These are phyloP conservation scores for Lasiodiplodia citricola DNA, from an alignment of 2,329 filamentous ascomycete species.

Conservation along the genomic window DNA sequence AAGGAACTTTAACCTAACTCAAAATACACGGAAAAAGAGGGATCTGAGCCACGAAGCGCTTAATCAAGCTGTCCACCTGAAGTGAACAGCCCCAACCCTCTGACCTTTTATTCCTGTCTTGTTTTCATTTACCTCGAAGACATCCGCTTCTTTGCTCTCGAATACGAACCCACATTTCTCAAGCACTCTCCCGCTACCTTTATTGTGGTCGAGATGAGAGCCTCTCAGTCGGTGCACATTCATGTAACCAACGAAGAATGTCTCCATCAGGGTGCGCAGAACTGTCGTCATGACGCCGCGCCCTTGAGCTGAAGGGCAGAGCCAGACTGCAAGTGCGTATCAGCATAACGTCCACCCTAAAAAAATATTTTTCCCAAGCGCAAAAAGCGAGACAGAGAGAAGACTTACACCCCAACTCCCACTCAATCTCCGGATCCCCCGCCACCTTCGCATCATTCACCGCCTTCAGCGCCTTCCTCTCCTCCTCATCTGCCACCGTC, in stretches of 20 bases:
- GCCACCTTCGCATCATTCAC: background rate
- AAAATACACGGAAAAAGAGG: background rate
- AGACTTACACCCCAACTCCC: background rate
- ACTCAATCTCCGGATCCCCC: background rate
- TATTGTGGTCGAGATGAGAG: background rate
- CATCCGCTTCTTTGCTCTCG: background rate
- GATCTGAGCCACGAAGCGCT: background rate
- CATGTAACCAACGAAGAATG: conserved; percentile 3
- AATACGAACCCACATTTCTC: background rate
- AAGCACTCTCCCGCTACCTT: background rate
- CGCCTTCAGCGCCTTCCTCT: background rate
- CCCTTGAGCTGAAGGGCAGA: background rate
- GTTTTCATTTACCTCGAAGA: background rate
- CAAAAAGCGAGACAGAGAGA: background rate
- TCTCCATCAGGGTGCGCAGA: background rate
- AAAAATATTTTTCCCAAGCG: background rate
- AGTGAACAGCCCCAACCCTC: background rate
- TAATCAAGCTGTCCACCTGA: background rate
- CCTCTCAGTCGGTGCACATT: background rate
- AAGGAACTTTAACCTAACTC: too few species aligned
- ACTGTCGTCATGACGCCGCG: background rate
- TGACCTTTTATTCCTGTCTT: background rate
- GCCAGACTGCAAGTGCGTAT: background rate
- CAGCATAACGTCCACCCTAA: background rate
- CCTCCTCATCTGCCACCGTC: background rate